phyloP scores from a whole-genome alignment of 2,329 filamentous ascomycete species.

The Arthrobotrys musiformis region DNA sequence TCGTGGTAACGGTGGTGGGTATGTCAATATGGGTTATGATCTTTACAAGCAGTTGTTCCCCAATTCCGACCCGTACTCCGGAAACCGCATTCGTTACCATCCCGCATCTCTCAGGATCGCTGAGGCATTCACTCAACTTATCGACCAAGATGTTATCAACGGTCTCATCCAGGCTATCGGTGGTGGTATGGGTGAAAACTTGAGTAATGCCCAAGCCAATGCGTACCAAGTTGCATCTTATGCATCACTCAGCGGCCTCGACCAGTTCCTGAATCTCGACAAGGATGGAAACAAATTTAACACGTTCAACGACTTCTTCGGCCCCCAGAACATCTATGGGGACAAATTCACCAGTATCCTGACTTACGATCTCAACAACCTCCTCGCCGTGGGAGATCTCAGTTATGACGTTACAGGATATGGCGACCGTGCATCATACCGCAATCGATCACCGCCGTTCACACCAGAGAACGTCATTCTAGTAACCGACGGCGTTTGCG shows the following conservation, averaged over 20 bases:
- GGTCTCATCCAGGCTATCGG: slow-evolving; percentile 30
- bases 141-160: slow-evolving; percentile 41
- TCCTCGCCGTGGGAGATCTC: slow-evolving; percentile 59
- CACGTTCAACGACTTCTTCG: slow-evolving; percentile 65
- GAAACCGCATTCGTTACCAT: slow-evolving; percentile 64
- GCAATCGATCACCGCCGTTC: slow-evolving; percentile 61
- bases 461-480: slow-evolving; percentile 63
- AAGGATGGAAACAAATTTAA: slow-evolving; percentile 62
- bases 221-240: slow-evolving; percentile 27
- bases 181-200: slow-evolving; percentile 42
- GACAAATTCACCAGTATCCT: slow-evolving; percentile 62
- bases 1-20: slow-evolving; percentile 71
- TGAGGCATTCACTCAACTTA: slow-evolving; percentile 41
- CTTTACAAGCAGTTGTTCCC: slow-evolving; percentile 70
- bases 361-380: slow-evolving; percentile 59
- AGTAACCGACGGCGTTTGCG: slow-evolving; percentile 68
- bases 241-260: slow-evolving; percentile 53
- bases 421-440: slow-evolving; percentile 52
- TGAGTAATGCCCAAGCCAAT: slow-evolving; percentile 7
- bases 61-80: slow-evolving; percentile 63
- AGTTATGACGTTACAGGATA: slow-evolving; percentile 60
- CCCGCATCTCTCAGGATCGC: slow-evolving; percentile 59
- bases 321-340: slow-evolving; percentile 61
- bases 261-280: slow-evolving; percentile 61
- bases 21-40: slow-evolving; percentile 65